Percentiles rank a stretch among this genome's conserved stretches.
Evolutionary conservation across 495 filamentous ascomycete species (phyloP).

Genomic region (Cudoniella acicularis): DNA sequence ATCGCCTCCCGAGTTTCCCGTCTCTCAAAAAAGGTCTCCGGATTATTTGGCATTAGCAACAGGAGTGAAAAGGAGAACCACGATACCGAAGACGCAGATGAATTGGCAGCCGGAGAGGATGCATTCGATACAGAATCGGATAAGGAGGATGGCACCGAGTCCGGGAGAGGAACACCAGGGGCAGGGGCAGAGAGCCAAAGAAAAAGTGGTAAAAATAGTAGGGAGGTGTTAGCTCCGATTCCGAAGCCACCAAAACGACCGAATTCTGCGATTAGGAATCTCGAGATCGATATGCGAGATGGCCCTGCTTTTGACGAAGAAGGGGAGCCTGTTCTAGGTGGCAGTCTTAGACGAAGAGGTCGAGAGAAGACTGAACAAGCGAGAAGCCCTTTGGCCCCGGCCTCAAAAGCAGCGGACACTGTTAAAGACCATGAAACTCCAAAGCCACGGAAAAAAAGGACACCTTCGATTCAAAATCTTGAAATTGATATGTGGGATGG

Average conservation of each 20-base stretch:
- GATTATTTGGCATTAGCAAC: constrained; percentile 3
- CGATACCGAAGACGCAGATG: constrained; percentile 7
- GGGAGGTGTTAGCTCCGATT: background rate
- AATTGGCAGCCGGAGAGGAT: constrained; percentile 7
- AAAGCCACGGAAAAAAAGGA: background rate
- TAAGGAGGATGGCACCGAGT: background rate
- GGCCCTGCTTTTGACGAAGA: background rate
- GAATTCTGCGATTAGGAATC: background rate
- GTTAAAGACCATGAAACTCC: background rate
- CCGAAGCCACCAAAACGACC: background rate
- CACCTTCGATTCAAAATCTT: background rate
- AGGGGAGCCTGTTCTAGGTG: too few species aligned
- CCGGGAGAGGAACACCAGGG: background rate
- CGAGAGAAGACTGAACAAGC: too few species aligned
- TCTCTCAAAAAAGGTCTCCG: background rate
- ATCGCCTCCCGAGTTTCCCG: background rate
- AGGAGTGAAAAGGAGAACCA: constrained; percentile 12
- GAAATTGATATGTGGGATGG: constrained; percentile 10
- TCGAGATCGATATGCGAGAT: background rate
- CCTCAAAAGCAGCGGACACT: background rate
- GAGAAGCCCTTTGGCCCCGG: too few species aligned
- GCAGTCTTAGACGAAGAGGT: too few species aligned
- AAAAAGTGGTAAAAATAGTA: background rate
- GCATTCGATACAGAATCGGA: constrained; percentile 1
- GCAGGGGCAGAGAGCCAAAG: too few species aligned